phyloP scores from a whole-genome alignment of 1,284 basidiomycete species.

The Blastosporella zonata region DNA sequence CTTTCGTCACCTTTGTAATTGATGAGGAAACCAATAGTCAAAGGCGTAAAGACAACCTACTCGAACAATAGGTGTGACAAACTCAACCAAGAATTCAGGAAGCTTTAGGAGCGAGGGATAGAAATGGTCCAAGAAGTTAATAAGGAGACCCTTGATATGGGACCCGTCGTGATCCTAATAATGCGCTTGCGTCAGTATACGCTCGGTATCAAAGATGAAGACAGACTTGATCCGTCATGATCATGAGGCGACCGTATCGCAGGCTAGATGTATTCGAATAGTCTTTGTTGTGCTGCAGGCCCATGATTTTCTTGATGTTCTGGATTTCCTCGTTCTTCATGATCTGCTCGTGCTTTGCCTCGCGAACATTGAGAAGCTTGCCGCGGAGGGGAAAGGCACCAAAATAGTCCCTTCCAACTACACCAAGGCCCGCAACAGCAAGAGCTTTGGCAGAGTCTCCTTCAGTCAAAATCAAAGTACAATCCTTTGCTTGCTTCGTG shows the following conservation, averaged over 20 bases:
- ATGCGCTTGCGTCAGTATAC: conserved; percentile 14
- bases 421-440: conserved; percentile 91
- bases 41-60: conserved; percentile 46
- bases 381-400: conserved; percentile 98
- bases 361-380: conserved; percentile 96
- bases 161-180: conserved; percentile 98
- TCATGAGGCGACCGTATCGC: conserved; percentile 96
- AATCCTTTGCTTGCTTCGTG: conserved; percentile 75
- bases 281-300: conserved; percentile 90
- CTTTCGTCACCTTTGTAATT: conserved; percentile 67
- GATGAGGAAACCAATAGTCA: neutral
- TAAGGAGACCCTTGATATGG: conserved; percentile 98
- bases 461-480: conserved; percentile 97
- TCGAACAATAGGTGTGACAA: conserved; percentile 97
- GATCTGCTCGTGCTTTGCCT: conserved; percentile 94
- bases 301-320: conserved; percentile 98
- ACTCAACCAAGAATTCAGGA: conserved; percentile 94
- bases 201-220: neutral
- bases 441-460: conserved; percentile 99
- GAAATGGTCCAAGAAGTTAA: conserved; percentile 98
- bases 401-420: conserved; percentile 95
- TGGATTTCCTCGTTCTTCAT: conserved; percentile 98
- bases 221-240: conserved; percentile 97
- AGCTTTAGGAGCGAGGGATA: conserved; percentile 94
- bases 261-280: conserved; percentile 74